Conservation (phyloP, 2,329 filamentous ascomycete species). For the Mycosphaerella arachidis region DNA sequence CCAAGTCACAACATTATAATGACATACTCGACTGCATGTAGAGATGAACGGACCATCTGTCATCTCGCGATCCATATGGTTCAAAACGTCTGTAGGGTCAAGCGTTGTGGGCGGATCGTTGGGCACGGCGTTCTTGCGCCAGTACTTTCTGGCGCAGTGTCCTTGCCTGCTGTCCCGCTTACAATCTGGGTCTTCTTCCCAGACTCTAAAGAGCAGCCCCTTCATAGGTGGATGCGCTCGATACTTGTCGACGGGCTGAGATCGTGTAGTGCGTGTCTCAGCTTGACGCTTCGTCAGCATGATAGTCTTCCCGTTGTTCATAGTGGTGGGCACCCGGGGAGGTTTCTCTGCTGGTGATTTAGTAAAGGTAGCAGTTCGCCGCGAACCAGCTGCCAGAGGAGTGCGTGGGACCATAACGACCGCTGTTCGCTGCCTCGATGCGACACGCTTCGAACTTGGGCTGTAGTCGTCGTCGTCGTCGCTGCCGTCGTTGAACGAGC, state of each 20-base stretch:
- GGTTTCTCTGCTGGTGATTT: background rate
- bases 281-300: background rate
- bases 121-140: slow-evolving; percentile 5
- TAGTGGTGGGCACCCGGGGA: background rate
- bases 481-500: background rate
- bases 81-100: background rate
- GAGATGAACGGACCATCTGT: slow-evolving; percentile 8
- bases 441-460: background rate
- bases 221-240: slow-evolving; percentile 6
- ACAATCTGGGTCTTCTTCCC: slow-evolving; percentile 4
- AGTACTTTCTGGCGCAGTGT: slow-evolving; percentile 5
- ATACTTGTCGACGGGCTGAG: background rate
- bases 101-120: background rate
- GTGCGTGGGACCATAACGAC: background rate
- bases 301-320: background rate
- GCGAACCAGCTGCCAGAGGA: background rate
- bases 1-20: too few species aligned
- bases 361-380: background rate
- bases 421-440: background rate
- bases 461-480: background rate
- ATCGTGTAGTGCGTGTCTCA: background rate
- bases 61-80: slow-evolving; percentile 1
- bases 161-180: slow-evolving; percentile 8
- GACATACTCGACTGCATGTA: background rate
- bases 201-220: slow-evolving; percentile 10